Conservation (phyloP, 345 rosid genomes). For the Nephelium lappaceum region DNA sequence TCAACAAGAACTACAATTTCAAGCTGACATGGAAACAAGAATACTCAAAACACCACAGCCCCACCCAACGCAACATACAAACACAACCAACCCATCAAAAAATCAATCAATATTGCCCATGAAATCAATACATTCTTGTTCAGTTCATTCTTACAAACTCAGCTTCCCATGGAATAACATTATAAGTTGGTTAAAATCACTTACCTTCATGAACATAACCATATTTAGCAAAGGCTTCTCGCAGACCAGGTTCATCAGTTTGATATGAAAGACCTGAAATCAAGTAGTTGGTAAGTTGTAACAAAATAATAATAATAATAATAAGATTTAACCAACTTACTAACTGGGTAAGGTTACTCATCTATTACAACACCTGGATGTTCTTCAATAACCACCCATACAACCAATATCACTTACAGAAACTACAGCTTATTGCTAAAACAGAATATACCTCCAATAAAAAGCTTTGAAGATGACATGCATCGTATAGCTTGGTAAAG, state of each 20-base stretch:
- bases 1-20: background rate
- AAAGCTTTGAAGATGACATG: constrained; percentile 82
- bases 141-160: background rate
- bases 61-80: background rate
- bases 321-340: too few species aligned
- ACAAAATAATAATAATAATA: background rate
- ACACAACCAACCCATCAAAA: background rate
- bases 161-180: background rate
- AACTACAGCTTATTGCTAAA: background rate
- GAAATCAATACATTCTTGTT: background rate
- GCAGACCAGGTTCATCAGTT: constrained; percentile 67
- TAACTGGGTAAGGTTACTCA: too few species aligned
- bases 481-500: constrained; percentile 69
- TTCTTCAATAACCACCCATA: too few species aligned
- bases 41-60: background rate
- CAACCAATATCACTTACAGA: background rate
- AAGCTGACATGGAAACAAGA: background rate
- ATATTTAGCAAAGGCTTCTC: constrained; percentile 74
- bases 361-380: too few species aligned
- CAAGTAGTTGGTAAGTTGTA: background rate
- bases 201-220: constrained; percentile 85
- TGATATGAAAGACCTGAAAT: constrained; percentile 68
- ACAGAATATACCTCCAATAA: constrained; percentile 68
- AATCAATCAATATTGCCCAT: background rate
- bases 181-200: constrained; percentile 1